Evolutionary conservation across 1,284 basidiomycete species (phyloP).

Genomic region (Singerocomus rubriflavus): DNA sequence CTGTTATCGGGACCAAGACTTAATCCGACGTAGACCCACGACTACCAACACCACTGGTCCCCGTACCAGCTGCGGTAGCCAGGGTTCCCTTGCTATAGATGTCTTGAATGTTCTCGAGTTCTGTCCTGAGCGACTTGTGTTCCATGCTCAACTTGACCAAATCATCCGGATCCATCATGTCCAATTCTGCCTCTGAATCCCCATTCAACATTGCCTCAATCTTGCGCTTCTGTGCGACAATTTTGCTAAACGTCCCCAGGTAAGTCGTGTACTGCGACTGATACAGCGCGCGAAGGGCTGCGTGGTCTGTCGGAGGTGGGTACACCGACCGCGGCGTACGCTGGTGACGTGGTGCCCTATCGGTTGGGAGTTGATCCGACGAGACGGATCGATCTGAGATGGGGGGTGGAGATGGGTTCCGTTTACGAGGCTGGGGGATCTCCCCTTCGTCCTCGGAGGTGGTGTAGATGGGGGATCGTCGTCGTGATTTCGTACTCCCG

Average conservation of each 20-base stretch:
- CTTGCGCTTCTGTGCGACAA: constrained; percentile 47
- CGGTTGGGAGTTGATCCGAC: constrained; percentile 24
- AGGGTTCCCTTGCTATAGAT: constrained; percentile 28
- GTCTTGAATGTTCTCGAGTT: constrained; percentile 46
- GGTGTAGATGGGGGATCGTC: constrained; percentile 53
- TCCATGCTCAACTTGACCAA: constrained; percentile 42
- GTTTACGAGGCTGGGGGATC: constrained; percentile 26
- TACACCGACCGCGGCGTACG: constrained; percentile 27
- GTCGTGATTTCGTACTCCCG: constrained; percentile 33
- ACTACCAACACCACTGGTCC: background rate
- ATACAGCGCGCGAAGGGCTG: constrained; percentile 51
- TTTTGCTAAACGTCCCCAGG: constrained; percentile 42
- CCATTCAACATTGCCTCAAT: constrained; percentile 38
- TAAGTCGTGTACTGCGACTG: constrained; percentile 49
- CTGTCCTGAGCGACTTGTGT: constrained; percentile 42
- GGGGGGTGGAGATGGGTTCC: constrained; percentile 26
- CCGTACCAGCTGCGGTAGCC: background rate
- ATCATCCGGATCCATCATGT: constrained; percentile 53
- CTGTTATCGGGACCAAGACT: background rate
- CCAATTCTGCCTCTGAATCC: constrained; percentile 36
- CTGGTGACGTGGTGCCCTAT: constrained; percentile 17
- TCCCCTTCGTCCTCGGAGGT: constrained; percentile 54
- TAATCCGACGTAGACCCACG: constrained; percentile 12
- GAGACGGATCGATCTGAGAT: constrained; percentile 30
- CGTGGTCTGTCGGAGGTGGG: constrained; percentile 47